These are phyloP conservation scores for Ramichloridium luteum DNA, from an alignment of 2,329 filamentous ascomycete genomes.

Conservation along the genomic window DNA sequence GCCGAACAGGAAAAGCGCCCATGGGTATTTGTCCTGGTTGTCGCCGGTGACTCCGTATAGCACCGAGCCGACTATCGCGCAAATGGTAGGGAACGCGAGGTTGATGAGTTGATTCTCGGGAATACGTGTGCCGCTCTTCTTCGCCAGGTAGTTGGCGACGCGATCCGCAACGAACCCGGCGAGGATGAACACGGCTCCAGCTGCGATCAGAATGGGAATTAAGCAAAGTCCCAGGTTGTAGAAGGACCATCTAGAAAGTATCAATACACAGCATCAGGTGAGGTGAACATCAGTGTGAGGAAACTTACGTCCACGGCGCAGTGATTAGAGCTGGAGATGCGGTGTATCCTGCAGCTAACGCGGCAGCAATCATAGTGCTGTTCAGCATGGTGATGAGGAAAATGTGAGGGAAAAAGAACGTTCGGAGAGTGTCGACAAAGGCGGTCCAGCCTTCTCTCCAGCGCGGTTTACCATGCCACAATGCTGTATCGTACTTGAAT, in stretches of 20 bases:
- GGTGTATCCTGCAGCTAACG: slow-evolving; percentile 18
- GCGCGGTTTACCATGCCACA: slow-evolving; percentile 16
- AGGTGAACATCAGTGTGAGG: not conserved
- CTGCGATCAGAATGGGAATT: slow-evolving; percentile 16
- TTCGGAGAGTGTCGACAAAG: slow-evolving; percentile 20
- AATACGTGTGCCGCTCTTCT: slow-evolving; percentile 16
- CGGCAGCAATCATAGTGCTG: slow-evolving; percentile 18
- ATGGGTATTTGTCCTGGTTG: slow-evolving; percentile 13
- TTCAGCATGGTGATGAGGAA: slow-evolving; percentile 23
- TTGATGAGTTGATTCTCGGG: slow-evolving; percentile 22
- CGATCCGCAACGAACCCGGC: slow-evolving; percentile 19
- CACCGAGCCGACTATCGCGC: slow-evolving; percentile 17
- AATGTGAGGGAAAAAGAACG: slow-evolving; percentile 23
- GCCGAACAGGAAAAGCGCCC: slow-evolving; percentile 18
- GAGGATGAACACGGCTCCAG: slow-evolving; percentile 14
- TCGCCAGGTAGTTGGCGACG: slow-evolving; percentile 17
- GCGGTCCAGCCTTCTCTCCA: slow-evolving; percentile 16
- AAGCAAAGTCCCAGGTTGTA: slow-evolving; percentile 16
- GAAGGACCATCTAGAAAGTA: slow-evolving; percentile 17
- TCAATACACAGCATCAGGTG: not conserved
- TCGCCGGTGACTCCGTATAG: slow-evolving; percentile 19
- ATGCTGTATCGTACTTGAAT: slow-evolving; percentile 15
- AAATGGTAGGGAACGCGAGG: slow-evolving; percentile 17
- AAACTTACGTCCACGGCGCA: slow-evolving; percentile 14
- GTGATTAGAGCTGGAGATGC: slow-evolving; percentile 17